Conservation (phyloP, 768 basidiomycete genomes). For the Leccinum subgranulosum region DNA sequence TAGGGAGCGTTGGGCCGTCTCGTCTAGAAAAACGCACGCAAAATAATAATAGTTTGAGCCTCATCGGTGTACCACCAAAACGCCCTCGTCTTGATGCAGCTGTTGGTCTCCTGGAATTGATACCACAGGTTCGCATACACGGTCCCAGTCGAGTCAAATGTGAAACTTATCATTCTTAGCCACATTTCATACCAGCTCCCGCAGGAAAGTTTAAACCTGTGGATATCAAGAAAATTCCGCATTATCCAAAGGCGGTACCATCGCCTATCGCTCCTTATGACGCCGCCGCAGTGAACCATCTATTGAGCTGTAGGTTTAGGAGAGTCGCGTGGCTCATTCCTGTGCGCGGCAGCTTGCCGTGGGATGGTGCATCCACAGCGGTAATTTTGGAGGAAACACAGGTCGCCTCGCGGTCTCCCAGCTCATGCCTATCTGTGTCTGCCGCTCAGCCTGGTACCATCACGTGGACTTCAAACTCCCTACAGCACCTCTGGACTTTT, state of each 20-base stretch:
- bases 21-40: slow-evolving; percentile 10
- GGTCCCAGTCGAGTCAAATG: background rate
- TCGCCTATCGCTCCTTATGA: slow-evolving; percentile 36
- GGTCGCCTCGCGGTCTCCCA: slow-evolving; percentile 16
- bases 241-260: slow-evolving; percentile 36
- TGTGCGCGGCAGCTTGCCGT: slow-evolving; percentile 50
- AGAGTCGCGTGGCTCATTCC: slow-evolving; percentile 59
- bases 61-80: slow-evolving; percentile 24
- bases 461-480: slow-evolving; percentile 44
- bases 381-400: slow-evolving; percentile 33
- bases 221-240: slow-evolving; percentile 22
- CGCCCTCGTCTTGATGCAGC: slow-evolving; percentile 34
- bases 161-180: slow-evolving; percentile 20
- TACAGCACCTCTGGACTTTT: slow-evolving; percentile 50
- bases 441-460: slow-evolving; percentile 29
- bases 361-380: slow-evolving; percentile 43
- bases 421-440: slow-evolving; percentile 17
- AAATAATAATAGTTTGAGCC: background rate
- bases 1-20: background rate
- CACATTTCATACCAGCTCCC: slow-evolving; percentile 20
- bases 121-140: slow-evolving; percentile 44
- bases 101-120: slow-evolving; percentile 34
- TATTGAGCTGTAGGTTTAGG: slow-evolving; percentile 30
- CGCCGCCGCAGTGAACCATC: slow-evolving; percentile 30
- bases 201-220: slow-evolving; percentile 14